Base-by-base conservation (phyloP, 805 yeast genomes). In the Grigorovia jiainica region DNA sequence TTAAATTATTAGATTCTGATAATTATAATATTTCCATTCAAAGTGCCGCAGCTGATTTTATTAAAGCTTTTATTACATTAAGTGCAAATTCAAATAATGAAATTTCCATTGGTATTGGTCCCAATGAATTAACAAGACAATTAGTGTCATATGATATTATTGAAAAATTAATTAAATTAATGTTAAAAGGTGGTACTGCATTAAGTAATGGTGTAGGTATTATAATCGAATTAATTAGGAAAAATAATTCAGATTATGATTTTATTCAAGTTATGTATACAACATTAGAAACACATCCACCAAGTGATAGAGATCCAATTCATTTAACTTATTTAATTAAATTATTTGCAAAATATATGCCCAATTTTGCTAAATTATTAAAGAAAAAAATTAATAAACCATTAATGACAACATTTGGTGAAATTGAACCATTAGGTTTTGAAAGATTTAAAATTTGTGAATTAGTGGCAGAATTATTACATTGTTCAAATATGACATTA, bases 401-500 rank as follows among this genome's bases (percentile, higher is more conserved):
- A 31, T 55, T 66, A 25, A 62, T 61, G 27, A 67, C 71, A 4
- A 68, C 72, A 51, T 47, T 68, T 70, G 65, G 73, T 59, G 62
- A 64, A 17, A 79, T 83, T 47, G 85, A 83, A 56, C 89, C 90
- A 0, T 65, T 90, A 23, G 98, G 98, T 1, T 85, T 90, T 61
- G 95, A 90, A 53, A 73, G 94, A 50, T 92, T 92, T 65, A 85
- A 89, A 54, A 75, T 92, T 17, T 82, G 96, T 51, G 98, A 90
- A 64, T 70, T 90, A 32, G 79, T 90, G 32, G 97, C 97, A 0
- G 98, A 90, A 57, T 69, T 90, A 34, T 69, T 90, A 41, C 97
- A 92, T 63, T 90, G 98, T 58, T 86, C 96, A n/a, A 92, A 92
- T 63, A 90, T 90, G 95, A 84, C 85, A 1, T 68, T 92, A 23